Conservation (phyloP, 257 asterid species). For the Nicotiana obtusifolia region DNA sequence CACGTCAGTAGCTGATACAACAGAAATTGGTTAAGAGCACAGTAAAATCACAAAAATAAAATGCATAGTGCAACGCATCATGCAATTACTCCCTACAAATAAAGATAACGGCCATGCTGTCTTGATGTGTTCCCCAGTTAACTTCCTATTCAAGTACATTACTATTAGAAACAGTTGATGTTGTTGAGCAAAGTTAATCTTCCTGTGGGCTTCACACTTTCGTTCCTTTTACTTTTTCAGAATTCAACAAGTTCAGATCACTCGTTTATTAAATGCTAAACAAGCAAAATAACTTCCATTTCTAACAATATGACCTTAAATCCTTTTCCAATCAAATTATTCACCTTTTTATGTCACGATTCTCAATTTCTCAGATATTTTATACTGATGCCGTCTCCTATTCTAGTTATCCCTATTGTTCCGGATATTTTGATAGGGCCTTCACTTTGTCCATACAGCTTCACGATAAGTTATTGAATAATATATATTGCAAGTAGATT, state of each 20-base stretch:
- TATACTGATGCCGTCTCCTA: neutral
- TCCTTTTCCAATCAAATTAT: neutral
- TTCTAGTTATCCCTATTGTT: neutral
- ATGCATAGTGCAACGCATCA: neutral
- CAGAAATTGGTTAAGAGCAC: neutral
- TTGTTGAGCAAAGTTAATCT: neutral
- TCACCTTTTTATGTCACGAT: neutral
- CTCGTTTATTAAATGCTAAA: neutral
- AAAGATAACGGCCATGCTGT: neutral
- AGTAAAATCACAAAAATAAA: neutral
- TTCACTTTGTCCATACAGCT: neutral
- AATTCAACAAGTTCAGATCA: neutral
- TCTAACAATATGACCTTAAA: neutral
- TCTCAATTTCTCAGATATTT: neutral
- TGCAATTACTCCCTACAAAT: neutral
- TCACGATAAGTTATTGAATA: neutral
- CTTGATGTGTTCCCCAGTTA: neutral
- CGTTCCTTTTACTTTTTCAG: neutral
- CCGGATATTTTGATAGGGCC: neutral
- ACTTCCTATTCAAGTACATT: neutral
- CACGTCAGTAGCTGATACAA: constrained; percentile 47
- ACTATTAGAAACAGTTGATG: neutral
- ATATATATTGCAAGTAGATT: neutral
- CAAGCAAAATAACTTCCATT: neutral
- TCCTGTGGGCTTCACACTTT: neutral